Evolutionary conservation across 1,284 basidiomycete genomes (phyloP).

Genomic region (Naganishia albida): DNA sequence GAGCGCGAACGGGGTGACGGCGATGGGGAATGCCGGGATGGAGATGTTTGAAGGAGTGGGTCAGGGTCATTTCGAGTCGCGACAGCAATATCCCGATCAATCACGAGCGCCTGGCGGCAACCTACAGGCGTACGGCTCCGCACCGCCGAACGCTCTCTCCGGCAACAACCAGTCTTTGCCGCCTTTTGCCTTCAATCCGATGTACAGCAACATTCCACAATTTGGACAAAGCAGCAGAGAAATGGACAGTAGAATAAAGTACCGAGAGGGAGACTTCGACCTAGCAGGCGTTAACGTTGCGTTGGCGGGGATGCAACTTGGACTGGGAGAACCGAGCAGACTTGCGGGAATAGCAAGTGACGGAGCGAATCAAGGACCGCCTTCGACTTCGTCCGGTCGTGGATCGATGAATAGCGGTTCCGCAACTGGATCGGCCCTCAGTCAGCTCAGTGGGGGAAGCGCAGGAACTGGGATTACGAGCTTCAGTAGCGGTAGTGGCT

Average conservation of each 20-base stretch:
- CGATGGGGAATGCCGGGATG: constrained; percentile 12
- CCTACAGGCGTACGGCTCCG: not conserved
- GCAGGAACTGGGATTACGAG: constrained; percentile 18
- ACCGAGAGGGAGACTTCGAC: constrained; percentile 1
- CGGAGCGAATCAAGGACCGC: not conserved
- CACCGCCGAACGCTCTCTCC: constrained; percentile 1
- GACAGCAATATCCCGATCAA: constrained; percentile 4
- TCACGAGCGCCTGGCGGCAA: not conserved
- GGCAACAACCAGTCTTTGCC: not conserved
- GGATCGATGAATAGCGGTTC: constrained; percentile 25
- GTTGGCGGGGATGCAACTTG: constrained; percentile 17
- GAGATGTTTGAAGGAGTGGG: not conserved
- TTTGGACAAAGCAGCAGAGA: not conserved
- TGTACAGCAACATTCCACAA: constrained; percentile 9
- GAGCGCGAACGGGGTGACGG: not conserved
- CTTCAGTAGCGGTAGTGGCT: constrained; percentile 13
- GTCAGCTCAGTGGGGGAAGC: constrained; percentile 24
- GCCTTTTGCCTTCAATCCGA: not conserved
- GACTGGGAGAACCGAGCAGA: constrained; percentile 6
- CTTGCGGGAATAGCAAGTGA: not conserved
- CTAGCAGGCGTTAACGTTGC: constrained; percentile 5
- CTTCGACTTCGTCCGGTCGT: constrained; percentile 15
- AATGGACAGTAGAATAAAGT: not conserved
- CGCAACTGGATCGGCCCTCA: constrained; percentile 14
- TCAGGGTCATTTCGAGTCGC: not conserved